phyloP scores from a whole-genome alignment of 2,329 filamentous ascomycete species.

The Aureobasidium sp. region DNA sequence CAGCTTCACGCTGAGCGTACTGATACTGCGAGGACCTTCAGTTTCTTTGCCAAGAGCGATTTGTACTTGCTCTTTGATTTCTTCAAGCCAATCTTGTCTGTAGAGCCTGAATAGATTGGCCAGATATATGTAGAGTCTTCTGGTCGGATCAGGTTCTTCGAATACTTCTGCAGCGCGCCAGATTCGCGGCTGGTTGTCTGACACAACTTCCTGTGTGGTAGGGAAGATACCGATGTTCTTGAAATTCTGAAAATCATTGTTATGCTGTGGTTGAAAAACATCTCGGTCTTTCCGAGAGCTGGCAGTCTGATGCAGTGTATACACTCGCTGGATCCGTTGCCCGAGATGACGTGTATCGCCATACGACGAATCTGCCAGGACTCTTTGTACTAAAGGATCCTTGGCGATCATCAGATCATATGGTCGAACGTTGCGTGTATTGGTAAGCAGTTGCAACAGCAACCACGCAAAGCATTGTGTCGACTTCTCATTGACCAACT shows the following conservation, averaged over 20 bases:
- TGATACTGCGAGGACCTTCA: background rate
- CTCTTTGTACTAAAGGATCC: background rate
- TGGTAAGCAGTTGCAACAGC: background rate
- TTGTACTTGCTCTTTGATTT: background rate
- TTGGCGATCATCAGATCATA: background rate
- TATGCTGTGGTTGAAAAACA: background rate
- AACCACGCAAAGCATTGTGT: conserved; percentile 4
- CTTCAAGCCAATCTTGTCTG: background rate
- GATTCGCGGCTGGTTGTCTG: background rate
- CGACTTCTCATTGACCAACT: background rate
- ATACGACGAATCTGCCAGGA: background rate
- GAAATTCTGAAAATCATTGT: conserved; percentile 6
- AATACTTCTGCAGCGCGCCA: background rate
- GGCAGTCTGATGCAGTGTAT: background rate
- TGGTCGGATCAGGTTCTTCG: background rate
- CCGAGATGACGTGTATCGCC: background rate
- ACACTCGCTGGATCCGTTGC: background rate
- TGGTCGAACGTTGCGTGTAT: background rate
- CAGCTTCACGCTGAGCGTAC: background rate
- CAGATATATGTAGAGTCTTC: background rate
- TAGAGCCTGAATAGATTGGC: background rate
- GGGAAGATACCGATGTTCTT: background rate
- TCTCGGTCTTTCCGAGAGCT: background rate
- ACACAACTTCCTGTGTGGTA: background rate
- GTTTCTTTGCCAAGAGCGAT: background rate